Base-by-base conservation (phyloP, 306 rosid genomes). In the Vigna radiata region DNA sequence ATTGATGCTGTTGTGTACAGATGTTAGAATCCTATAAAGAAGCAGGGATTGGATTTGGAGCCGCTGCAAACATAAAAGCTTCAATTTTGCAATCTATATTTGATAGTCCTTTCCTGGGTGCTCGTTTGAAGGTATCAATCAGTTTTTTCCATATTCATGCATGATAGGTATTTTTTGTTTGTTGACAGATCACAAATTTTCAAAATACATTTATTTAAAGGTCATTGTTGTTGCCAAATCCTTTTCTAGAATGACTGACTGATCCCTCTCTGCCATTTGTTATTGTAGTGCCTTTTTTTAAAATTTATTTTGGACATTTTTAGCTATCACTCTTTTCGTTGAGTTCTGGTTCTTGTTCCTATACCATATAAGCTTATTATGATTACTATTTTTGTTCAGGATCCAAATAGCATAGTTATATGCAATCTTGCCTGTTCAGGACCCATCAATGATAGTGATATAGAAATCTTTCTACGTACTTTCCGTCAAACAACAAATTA, bases 31-130 rank as follows among this genome's bases (percentile, higher is more conserved):
- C 83, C 80, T 87, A 82, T 81, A 89, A 90, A 68, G 92, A 92
- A 80, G 98, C 93, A 50, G 91, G 89, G 70, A 76, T 95, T 77
- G 96, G 98, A 85, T 89, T 95, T 86, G 98, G 98, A 81, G 90
- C 92, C 62, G 97, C 97, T 58, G 81, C 89, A 80, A 85, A 85
- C 87, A 75, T 89, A 58, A 81, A 86, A 83, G 87, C 87, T 73
- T 92, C 97, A 78, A 88, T 95, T 82, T 74, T 87, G 77, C 85
- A 86, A 72, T 83, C 96, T 75, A 75, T 87, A 73, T 87, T 85
- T 76, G 98, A 95, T 76, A 87, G 98, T 82, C 97, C 97, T 72
- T 92, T 95, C 86, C 93, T 95, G 39, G 85, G 86, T 82, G 81
- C 73, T 55, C 85, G 84, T 66, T 90, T 90, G 63, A 89, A 95